Conservation (phyloP, 257 asterid genomes). For the Solanum clarkiae region DNA sequence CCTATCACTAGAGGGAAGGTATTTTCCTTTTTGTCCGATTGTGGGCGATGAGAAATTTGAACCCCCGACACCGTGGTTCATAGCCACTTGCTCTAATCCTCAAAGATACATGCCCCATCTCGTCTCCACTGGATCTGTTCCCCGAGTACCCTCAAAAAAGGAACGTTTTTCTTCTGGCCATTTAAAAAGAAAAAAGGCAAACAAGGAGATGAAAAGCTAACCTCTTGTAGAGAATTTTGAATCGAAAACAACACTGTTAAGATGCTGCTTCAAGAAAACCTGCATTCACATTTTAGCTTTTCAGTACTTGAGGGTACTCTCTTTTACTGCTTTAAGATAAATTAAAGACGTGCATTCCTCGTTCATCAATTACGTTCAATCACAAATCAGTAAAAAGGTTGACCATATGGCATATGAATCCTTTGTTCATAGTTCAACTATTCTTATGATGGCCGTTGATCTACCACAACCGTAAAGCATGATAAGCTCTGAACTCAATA, state of each 20-base stretch:
- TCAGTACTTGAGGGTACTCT: background rate
- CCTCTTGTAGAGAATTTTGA: conserved; percentile 50
- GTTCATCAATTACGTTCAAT: background rate
- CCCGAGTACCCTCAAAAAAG: background rate
- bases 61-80: background rate
- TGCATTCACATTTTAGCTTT: conserved; percentile 22
- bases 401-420: background rate
- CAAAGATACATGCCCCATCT: background rate
- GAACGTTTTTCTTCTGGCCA: background rate
- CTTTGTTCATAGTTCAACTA: background rate
- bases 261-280: conserved; percentile 93
- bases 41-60: background rate
- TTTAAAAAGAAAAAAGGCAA: background rate
- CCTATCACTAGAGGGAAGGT: background rate
- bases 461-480: background rate
- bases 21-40: background rate
- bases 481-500: background rate
- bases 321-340: background rate
- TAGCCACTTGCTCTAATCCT: background rate
- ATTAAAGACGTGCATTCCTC: background rate
- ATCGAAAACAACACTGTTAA: conserved; percentile 55
- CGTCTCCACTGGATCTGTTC: background rate
- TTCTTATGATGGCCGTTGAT: background rate
- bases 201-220: background rate
- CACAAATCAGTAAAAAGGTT: background rate